phyloP scores from a whole-genome alignment of 805 yeast genomes.

The Ogataea nakhonphanomensis region DNA sequence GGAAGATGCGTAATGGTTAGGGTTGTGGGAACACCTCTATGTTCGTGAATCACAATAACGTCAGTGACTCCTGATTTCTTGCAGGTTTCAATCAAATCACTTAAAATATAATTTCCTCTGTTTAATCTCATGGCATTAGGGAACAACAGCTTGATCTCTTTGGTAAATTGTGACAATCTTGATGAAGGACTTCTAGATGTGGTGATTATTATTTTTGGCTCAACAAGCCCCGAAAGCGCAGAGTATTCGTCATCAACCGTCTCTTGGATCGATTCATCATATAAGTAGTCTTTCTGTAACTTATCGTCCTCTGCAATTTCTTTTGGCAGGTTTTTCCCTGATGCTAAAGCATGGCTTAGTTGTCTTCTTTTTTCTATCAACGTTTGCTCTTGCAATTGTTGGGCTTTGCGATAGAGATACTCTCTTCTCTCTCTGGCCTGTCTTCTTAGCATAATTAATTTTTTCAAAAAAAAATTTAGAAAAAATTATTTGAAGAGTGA shows the following conservation, averaged over 20 bases:
- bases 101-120: slow-evolving; percentile 88
- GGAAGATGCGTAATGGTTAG: slow-evolving; percentile 92
- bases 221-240: slow-evolving; percentile 79
- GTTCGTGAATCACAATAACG: slow-evolving; percentile 85
- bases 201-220: slow-evolving; percentile 88
- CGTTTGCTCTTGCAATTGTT: slow-evolving; percentile 85
- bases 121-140: slow-evolving; percentile 88
- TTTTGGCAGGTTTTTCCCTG: slow-evolving; percentile 85
- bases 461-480: not conserved
- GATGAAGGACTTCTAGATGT: slow-evolving; percentile 91
- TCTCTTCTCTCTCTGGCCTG: slow-evolving; percentile 97
- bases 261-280: slow-evolving; percentile 67
- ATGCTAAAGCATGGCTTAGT: slow-evolving; percentile 81
- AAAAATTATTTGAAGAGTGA: not conserved
- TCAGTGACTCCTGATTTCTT: slow-evolving; percentile 76
- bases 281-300: slow-evolving; percentile 76
- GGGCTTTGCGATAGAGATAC: slow-evolving; percentile 82
- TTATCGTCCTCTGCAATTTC: slow-evolving; percentile 86
- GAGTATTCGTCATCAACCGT: slow-evolving; percentile 88
- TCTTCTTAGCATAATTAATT: slow-evolving; percentile 62
- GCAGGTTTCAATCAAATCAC: slow-evolving; percentile 81
- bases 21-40: slow-evolving; percentile 97
- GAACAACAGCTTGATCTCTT: slow-evolving; percentile 84
- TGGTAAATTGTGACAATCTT: slow-evolving; percentile 83
- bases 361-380: slow-evolving; percentile 83